Base-by-base conservation (phyloP, 495 filamentous ascomycete species). In the Lophiotrema nucula region DNA sequence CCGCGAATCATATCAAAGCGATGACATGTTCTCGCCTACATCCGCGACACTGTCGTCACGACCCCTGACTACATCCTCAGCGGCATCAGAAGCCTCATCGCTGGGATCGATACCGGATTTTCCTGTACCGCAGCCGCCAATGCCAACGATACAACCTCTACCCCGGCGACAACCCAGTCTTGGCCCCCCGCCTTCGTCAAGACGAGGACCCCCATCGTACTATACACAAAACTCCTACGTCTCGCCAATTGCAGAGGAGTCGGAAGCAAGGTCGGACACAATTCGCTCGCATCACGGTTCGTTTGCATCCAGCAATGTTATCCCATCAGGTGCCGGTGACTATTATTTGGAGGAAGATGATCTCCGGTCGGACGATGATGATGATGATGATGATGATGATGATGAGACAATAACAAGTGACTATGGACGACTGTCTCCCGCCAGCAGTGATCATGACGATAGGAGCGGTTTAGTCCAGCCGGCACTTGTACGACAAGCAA, bases 201-300 rank as follows among this genome's bases (percentile, higher is more conserved):
- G 88, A 62, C 76, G 87, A 60, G 88, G 86, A 0, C 83, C 84
- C 1, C 83, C 86, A n/a, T 87, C 85, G 28, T 89, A 89, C 60
- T 90, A 81, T 48, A 73, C 78, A 10, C 81, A 88, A 21, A 80
- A 79, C 52, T 89, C 88, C 1, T 89, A 79, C 53, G 89, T 96
- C 4, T 89, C 92, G 6, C 92, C 92, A 1, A 96, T 97, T 52
- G 88, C 84, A 1, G 92, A 97, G 70, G 91, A 96, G 67, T 78
- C 81, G 47, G 72, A 74, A 25, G 62, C 55, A 1, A 76, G 54
- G n/a, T 79, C 82, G 44, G 66, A 72, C 22, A 60, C 49, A 1
- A 76, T 56, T 19, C 47, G 82, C 27, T 74, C 81, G 39, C 76
- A 82, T 13, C 81, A 86, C 66, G 82, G 80, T 18, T 92, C 89